Percentiles rank a stretch among this genome's conserved stretches.
phyloP scores from a whole-genome alignment of 495 filamentous ascomycete species.

The Neurospora terricola region DNA sequence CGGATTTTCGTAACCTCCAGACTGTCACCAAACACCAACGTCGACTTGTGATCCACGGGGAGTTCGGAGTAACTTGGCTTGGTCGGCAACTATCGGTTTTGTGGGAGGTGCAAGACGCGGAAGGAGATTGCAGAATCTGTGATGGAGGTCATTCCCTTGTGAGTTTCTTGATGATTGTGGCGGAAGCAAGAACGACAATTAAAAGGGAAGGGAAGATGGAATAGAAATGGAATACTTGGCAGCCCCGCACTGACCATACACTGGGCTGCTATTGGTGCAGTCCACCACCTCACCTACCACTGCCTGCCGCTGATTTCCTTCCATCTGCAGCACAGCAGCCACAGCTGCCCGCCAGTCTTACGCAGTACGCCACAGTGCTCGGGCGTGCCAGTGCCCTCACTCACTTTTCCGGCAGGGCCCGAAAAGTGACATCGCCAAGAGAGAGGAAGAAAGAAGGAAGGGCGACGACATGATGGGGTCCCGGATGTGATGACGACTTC shows the following conservation, averaged over 20 bases:
- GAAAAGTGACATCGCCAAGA: background rate
- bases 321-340: too few species aligned
- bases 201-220: background rate
- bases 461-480: background rate
- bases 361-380: background rate
- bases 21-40: background rate
- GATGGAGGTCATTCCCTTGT: background rate
- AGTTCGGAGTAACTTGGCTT: background rate
- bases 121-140: background rate
- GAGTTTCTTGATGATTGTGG: background rate
- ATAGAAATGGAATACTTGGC: background rate
- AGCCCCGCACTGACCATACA: background rate
- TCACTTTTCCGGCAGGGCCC: background rate
- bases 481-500: background rate
- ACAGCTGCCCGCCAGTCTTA: background rate
- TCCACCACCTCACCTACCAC: background rate
- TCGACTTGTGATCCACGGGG: background rate
- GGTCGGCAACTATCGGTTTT: background rate
- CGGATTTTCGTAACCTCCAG: background rate
- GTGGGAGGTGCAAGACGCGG: background rate
- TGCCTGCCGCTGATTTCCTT: background rate
- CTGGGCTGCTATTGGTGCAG: background rate
- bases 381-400: background rate
- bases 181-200: background rate
- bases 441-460: background rate